phyloP scores from a whole-genome alignment of 2,329 filamentous ascomycete species.

The Esteya vermicola region DNA sequence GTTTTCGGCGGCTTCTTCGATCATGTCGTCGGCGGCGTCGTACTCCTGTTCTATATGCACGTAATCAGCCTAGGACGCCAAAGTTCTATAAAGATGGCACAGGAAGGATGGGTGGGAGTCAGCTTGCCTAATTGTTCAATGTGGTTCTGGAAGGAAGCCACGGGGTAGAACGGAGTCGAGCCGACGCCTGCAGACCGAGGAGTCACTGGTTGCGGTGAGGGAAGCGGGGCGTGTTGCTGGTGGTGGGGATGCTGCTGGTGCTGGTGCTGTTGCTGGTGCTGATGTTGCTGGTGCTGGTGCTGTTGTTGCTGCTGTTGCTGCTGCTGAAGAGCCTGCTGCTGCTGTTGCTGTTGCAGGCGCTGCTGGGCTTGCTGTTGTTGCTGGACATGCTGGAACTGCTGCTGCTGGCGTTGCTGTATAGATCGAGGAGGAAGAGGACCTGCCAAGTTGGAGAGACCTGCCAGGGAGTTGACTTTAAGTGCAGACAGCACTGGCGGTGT shows the following conservation, averaged over 20 bases:
- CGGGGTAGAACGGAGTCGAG: slow-evolving; percentile 56
- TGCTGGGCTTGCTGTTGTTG: slow-evolving; percentile 17
- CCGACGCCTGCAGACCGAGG: slow-evolving; percentile 20
- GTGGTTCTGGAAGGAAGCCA: slow-evolving; percentile 76
- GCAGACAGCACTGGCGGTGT: slow-evolving; percentile 1
- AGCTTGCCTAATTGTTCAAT: slow-evolving; percentile 91
- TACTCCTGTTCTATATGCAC: slow-evolving; percentile 85
- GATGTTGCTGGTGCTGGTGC: slow-evolving; percentile 12
- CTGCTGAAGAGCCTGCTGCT: slow-evolving; percentile 9
- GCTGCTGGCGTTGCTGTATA: slow-evolving; percentile 4
- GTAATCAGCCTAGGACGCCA: slow-evolving; percentile 56
- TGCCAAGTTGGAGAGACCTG: slow-evolving; percentile 6
- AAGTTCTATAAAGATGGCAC: slow-evolving; percentile 36
- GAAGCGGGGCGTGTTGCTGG: slow-evolving; percentile 14
- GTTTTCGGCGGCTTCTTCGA: slow-evolving; percentile 60
- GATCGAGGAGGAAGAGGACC: neutral
- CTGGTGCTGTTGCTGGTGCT: slow-evolving; percentile 14
- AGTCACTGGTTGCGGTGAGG: slow-evolving; percentile 8
- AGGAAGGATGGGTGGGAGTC: slow-evolving; percentile 30
- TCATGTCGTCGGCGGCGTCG: slow-evolving; percentile 76
- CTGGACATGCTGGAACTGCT: slow-evolving; percentile 11
- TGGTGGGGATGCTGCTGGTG: slow-evolving; percentile 21
- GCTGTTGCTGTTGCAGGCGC: slow-evolving; percentile 20
- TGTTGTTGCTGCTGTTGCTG: slow-evolving; percentile 5
- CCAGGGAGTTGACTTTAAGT: slow-evolving; percentile 23